Conservation (phyloP, 2,329 filamentous ascomycete genomes). For the Diplodia sapinea region DNA sequence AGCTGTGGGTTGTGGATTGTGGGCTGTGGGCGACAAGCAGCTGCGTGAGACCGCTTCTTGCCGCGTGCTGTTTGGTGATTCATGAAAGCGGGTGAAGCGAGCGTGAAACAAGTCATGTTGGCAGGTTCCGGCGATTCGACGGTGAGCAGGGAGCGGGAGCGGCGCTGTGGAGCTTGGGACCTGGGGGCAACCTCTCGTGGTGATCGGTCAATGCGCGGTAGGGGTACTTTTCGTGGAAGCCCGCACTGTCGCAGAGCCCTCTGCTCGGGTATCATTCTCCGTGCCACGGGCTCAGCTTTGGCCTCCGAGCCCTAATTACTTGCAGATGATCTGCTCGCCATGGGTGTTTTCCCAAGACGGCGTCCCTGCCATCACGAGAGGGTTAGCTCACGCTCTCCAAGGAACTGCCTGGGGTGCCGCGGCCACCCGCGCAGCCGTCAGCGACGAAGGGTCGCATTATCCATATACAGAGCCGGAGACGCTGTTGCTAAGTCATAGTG, state of each 20-base stretch:
- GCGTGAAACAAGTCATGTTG: slow-evolving; percentile 30
- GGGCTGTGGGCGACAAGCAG: slow-evolving; percentile 9
- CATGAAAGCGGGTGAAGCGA: slow-evolving; percentile 29
- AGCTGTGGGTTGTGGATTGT: not conserved
- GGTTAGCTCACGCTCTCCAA: slow-evolving; percentile 15
- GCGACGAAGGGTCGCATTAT: not conserved
- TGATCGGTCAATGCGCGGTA: slow-evolving; percentile 30
- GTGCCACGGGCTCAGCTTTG: slow-evolving; percentile 20
- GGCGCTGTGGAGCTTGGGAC: slow-evolving; percentile 22
- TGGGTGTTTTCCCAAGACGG: slow-evolving; percentile 19
- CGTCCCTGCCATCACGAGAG: slow-evolving; percentile 19
- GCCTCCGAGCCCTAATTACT: slow-evolving; percentile 28
- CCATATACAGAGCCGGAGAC: not conserved
- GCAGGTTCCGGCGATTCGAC: slow-evolving; percentile 28
- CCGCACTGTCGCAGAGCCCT: slow-evolving; percentile 30
- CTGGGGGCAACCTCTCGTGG: slow-evolving; percentile 18
- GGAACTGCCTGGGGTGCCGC: not conserved
- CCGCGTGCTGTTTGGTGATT: slow-evolving; percentile 29
- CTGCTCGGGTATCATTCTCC: slow-evolving; percentile 29
- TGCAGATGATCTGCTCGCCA: slow-evolving; percentile 31
- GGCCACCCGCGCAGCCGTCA: not conserved
- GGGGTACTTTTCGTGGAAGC: slow-evolving; percentile 26
- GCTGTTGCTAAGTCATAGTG: slow-evolving; percentile 5
- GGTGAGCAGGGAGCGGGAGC: slow-evolving; percentile 28
- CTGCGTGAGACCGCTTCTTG: slow-evolving; percentile 30